Percentiles rank a stretch among this genome's conserved stretches.
Conservation (phyloP, 352 stramenopile genomes). For the Globisporangium mamillatum region DNA sequence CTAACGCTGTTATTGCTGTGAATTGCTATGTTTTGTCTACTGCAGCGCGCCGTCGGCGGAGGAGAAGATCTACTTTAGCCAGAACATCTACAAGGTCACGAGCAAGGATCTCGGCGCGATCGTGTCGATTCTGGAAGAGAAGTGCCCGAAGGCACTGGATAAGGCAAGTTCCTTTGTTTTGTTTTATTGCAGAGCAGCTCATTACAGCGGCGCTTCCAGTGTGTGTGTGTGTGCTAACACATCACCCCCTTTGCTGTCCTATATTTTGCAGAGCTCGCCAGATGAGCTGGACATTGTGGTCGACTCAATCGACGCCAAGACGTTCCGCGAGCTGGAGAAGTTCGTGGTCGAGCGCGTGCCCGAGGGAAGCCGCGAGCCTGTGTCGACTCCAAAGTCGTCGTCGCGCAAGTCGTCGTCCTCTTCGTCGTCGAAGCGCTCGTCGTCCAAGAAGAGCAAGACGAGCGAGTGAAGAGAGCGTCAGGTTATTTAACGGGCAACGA, state of each 20-base stretch:
- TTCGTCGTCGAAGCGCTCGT: slow-evolving; percentile 24
- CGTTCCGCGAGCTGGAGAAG: slow-evolving; percentile 83
- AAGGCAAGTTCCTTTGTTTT: slow-evolving; percentile 36
- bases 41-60: slow-evolving; percentile 69
- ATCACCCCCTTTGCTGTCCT: background rate
- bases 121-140: slow-evolving; percentile 80
- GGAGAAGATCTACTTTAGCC: slow-evolving; percentile 84
- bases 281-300: slow-evolving; percentile 89
- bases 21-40: slow-evolving; percentile 18
- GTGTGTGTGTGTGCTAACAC: background rate
- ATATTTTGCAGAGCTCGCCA: slow-evolving; percentile 49
- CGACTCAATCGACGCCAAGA: slow-evolving; percentile 86
- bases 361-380: slow-evolving; percentile 56
- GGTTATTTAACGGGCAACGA: slow-evolving; percentile 15
- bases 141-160: slow-evolving; percentile 82
- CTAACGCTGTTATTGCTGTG: too few species aligned
- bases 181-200: background rate
- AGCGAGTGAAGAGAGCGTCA: slow-evolving; percentile 24
- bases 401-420: slow-evolving; percentile 40
- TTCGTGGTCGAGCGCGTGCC: slow-evolving; percentile 76
- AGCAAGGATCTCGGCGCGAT: slow-evolving; percentile 69
- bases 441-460: slow-evolving; percentile 71
- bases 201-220: background rate
- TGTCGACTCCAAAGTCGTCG: slow-evolving; percentile 58
- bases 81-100: slow-evolving; percentile 88